Evolutionary conservation across 768 basidiomycete genomes (phyloP).

Genomic region (Amanita pseudoporphyria): DNA sequence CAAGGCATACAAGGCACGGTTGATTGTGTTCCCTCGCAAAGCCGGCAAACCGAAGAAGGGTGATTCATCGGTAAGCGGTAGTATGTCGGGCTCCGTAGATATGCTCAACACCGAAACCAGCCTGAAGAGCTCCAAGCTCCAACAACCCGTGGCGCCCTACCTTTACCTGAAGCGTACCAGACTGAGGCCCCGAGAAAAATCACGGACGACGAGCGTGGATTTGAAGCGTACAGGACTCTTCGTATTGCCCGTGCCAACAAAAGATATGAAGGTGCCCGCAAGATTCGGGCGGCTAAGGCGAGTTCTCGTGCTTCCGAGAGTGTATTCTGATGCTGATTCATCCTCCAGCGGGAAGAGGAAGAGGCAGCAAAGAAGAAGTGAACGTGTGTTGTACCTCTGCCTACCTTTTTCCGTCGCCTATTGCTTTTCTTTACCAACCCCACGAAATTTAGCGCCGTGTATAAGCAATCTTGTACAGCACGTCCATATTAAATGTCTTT

Average conservation of each 20-base stretch:
- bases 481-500: slow-evolving; percentile 29
- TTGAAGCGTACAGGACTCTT: slow-evolving; percentile 84
- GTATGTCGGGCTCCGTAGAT: slow-evolving; percentile 2
- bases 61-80: slow-evolving; percentile 70
- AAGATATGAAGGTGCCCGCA: slow-evolving; percentile 82
- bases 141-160: slow-evolving; percentile 57
- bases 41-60: slow-evolving; percentile 93
- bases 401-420: slow-evolving; percentile 17
- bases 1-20: slow-evolving; percentile 83
- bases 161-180: slow-evolving; percentile 58
- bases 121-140: slow-evolving; percentile 73
- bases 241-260: slow-evolving; percentile 75
- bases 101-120: slow-evolving; percentile 27
- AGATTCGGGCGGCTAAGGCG: slow-evolving; percentile 79
- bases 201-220: slow-evolving; percentile 80
- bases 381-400: slow-evolving; percentile 16
- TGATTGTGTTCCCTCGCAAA: slow-evolving; percentile 97
- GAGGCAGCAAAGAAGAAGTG: slow-evolving; percentile 93
- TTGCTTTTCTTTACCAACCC: slow-evolving; percentile 18
- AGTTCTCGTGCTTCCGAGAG: slow-evolving; percentile 17
- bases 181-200: slow-evolving; percentile 90
- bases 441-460: slow-evolving; percentile 27
- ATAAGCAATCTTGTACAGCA: slow-evolving; percentile 20
- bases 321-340: slow-evolving; percentile 10
- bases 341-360: slow-evolving; percentile 60